Conservation (phyloP, 768 basidiomycete genomes). For the Amanita phalloides region DNA sequence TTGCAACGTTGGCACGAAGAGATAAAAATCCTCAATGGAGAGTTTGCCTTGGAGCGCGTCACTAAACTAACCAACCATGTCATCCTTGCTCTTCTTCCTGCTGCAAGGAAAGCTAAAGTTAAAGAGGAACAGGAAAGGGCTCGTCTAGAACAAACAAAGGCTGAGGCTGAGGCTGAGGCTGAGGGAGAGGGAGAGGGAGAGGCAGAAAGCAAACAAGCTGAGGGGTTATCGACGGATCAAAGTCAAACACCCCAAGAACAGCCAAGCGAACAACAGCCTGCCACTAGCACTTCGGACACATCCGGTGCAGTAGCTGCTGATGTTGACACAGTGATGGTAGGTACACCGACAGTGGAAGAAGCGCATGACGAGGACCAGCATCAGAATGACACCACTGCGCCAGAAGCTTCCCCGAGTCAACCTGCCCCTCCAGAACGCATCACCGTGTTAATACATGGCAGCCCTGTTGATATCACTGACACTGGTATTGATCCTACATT, state of each 20-base stretch:
- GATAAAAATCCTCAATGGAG: constrained; percentile 69
- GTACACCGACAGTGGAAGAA: constrained; percentile 24
- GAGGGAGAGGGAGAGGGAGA: constrained; percentile 9
- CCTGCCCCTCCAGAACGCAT: constrained; percentile 47
- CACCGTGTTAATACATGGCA: constrained; percentile 87
- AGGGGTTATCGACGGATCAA: constrained; percentile 18
- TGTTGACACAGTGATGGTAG: constrained; percentile 25
- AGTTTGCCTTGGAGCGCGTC: constrained; percentile 58
- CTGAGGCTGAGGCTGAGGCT: constrained; percentile 22
- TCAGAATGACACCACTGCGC: constrained; percentile 7
- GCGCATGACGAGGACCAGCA: constrained; percentile 37
- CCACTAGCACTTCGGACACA: constrained; percentile 7
- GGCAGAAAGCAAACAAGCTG: constrained; percentile 21
- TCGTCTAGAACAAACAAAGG: constrained; percentile 27
- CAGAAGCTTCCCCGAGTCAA: constrained; percentile 6
- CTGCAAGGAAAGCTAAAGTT: constrained; percentile 48
- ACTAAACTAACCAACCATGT: constrained; percentile 63
- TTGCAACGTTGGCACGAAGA: constrained; percentile 87
- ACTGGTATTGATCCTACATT: constrained; percentile 98
- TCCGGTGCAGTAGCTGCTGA: constrained; percentile 5
- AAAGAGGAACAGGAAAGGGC: constrained; percentile 44
- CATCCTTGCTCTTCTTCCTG: constrained; percentile 64
- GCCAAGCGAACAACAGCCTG: constrained; percentile 3
- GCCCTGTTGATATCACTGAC: constrained; percentile 92
- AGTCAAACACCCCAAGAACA: not conserved